Conservation (phyloP, 305 asterid genomes). For the Fraxinus baroniana region DNA sequence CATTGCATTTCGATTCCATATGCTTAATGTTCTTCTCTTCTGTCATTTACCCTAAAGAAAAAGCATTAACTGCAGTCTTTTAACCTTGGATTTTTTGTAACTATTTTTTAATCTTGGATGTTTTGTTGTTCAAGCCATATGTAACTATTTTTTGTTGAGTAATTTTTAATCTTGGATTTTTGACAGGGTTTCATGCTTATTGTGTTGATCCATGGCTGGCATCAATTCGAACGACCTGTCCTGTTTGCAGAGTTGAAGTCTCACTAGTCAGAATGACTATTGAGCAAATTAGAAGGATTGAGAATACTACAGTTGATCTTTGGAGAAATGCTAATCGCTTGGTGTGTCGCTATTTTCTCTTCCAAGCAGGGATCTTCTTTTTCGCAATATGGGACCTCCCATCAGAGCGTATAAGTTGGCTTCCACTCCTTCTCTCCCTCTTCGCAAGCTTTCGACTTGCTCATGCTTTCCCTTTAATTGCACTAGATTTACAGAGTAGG, state of each 20-base stretch:
- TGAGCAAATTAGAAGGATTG: not conserved
- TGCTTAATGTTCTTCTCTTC: not conserved
- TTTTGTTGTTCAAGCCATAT: no score
- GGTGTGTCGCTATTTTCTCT: not conserved
- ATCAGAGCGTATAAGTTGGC: not conserved
- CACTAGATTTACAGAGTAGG: not conserved
- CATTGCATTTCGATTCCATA: not conserved
- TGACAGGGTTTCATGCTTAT: slow-evolving; percentile 66
- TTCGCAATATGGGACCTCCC: not conserved
- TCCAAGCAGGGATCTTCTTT: not conserved
- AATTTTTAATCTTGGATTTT: slow-evolving; percentile 3
- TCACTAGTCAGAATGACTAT: not conserved
- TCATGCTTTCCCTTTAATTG: not conserved
- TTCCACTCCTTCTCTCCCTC: not conserved
- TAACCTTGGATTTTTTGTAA: no score
- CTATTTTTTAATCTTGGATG: no score
- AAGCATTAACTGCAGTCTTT: no score
- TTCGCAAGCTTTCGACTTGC: not conserved
- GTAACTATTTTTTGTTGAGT: not conserved
- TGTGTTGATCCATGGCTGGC: slow-evolving; percentile 95
- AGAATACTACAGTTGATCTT: not conserved
- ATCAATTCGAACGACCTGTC: slow-evolving; percentile 92
- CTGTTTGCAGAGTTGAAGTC: slow-evolving; percentile 85
- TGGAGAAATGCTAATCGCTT: not conserved
- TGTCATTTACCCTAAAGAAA: no score